These are phyloP conservation scores for Biscutella laevigata DNA, from an alignment of 441 rosid species.

Conservation along the genomic window DNA sequence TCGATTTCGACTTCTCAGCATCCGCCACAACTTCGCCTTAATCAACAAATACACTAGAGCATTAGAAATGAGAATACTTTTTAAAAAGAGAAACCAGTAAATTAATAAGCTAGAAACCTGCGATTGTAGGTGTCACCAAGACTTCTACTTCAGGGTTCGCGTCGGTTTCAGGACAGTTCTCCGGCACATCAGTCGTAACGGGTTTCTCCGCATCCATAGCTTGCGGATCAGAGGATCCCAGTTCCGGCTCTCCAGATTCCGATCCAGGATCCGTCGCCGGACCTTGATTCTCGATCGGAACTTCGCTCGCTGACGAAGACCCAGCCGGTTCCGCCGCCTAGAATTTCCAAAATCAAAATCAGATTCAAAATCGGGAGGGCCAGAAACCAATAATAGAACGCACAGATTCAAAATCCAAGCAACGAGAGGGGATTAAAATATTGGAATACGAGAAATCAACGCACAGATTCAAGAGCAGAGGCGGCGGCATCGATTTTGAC, in stretches of 20 bases:
- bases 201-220: conserved; percentile 36
- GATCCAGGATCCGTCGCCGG: conserved; percentile 49
- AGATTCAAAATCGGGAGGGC: no score
- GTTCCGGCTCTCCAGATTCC: conserved; percentile 47
- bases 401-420: conserved; percentile 18
- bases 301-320: conserved; percentile 45
- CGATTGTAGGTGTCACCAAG: conserved; percentile 38
- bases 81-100: neutral
- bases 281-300: conserved; percentile 33
- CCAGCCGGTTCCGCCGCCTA: conserved; percentile 43
- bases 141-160: conserved; percentile 42
- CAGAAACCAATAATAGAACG: neutral
- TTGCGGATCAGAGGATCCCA: conserved; percentile 60
- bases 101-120: conserved; percentile 41
- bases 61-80: neutral
- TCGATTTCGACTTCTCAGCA: conserved; percentile 48
- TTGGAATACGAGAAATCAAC: neutral
- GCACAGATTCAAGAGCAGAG: conserved; percentile 7
- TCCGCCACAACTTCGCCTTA: conserved; percentile 43
- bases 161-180: conserved; percentile 45
- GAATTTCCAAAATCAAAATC: conserved; percentile 17
- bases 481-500: conserved; percentile 26
- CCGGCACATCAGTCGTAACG: conserved; percentile 34
- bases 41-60: conserved; percentile 19
- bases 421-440: neutral